Conservation (phyloP, 169 alveolate genomes). For the Cryptosporidium meleagridis region DNA sequence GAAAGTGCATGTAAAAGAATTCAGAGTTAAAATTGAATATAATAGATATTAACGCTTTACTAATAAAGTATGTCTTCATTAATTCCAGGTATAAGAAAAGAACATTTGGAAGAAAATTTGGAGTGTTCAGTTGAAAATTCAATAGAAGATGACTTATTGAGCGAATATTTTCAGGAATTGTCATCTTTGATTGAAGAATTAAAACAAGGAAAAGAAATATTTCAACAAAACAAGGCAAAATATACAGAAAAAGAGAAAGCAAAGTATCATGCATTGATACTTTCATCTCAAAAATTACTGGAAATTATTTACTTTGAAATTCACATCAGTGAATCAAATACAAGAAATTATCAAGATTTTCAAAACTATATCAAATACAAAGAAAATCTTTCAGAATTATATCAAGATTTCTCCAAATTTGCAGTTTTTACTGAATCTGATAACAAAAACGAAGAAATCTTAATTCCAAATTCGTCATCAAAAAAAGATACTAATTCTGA, state of each 20-base stretch:
- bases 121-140: not conserved
- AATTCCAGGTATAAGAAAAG: not conserved
- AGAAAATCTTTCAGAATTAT: not conserved
- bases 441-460: not conserved
- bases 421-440: not conserved
- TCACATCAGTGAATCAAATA: conserved; percentile 7
- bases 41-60: no score
- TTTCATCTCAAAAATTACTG: conserved; percentile 19
- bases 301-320: conserved; percentile 39
- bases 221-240: not conserved
- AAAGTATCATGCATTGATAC: conserved; percentile 1
- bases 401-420: conserved; percentile 7
- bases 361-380: conserved; percentile 12
- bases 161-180: conserved; percentile 16
- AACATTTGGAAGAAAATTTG: not conserved
- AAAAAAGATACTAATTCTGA: no score
- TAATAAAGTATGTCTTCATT: not conserved
- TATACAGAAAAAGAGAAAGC: not conserved
- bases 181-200: conserved; percentile 24
- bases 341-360: conserved; percentile 21
- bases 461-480: not conserved
- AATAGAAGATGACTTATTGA: not conserved
- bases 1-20: no score
- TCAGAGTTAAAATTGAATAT: no score
- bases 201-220: not conserved